These are phyloP conservation scores for Zoysia matrella DNA, from an alignment of 202 grass and related monocot species.

Conservation along the genomic window DNA sequence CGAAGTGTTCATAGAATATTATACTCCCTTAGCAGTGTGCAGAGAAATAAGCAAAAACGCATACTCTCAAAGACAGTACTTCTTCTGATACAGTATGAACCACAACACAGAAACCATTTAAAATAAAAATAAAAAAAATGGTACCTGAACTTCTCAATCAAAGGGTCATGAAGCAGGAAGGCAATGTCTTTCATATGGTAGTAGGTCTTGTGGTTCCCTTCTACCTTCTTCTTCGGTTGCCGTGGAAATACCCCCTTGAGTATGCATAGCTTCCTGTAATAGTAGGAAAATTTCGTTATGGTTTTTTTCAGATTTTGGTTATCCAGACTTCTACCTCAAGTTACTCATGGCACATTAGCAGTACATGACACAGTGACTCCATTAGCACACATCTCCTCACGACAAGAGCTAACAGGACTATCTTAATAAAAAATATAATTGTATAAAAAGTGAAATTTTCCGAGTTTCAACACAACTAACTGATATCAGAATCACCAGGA, in stretches of 20 bases:
- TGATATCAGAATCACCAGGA: background rate
- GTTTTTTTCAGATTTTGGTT: background rate
- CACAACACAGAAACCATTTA: background rate
- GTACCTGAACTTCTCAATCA: constrained; percentile 87
- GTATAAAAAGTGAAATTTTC: background rate
- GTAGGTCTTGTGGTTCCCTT: constrained; percentile 97
- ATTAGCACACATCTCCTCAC: background rate
- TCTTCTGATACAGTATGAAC: background rate
- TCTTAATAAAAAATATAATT: background rate
- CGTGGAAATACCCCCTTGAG: constrained; percentile 87
- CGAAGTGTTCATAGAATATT: background rate
- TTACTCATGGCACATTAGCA: background rate
- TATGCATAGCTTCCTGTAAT: constrained; percentile 91
- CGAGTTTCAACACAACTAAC: background rate
- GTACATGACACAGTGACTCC: background rate
- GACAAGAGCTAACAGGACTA: background rate
- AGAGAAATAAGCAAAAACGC: background rate
- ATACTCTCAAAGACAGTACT: background rate
- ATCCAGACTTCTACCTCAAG: background rate
- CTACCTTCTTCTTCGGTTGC: constrained; percentile 89
- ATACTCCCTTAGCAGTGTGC: background rate
- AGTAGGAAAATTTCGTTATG: background rate
- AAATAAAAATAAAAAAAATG: background rate
- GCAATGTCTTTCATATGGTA: constrained; percentile 90
- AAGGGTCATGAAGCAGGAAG: constrained; percentile 79